These are phyloP conservation scores for Spizellomyces punctatus DNA, from an alignment of 192 early-diverging fungal genomes.

Conservation along the genomic window DNA sequence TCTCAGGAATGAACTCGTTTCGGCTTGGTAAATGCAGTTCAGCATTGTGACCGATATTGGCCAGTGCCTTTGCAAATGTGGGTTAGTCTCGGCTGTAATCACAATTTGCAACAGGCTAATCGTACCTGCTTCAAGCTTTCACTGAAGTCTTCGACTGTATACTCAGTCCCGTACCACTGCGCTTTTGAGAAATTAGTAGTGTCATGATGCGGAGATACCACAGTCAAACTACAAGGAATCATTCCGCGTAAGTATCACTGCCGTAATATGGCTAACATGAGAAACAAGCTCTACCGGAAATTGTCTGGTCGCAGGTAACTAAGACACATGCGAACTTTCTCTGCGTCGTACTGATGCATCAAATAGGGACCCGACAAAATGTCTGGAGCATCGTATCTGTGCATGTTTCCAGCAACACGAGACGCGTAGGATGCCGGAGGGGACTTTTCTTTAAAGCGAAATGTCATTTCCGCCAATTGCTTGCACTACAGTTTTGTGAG, in stretches of 20 bases:
- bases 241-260: not conserved
- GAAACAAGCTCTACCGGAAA: slow-evolving; percentile 39
- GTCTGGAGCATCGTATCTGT: slow-evolving; percentile 71
- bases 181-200: slow-evolving; percentile 56
- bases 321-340: slow-evolving; percentile 65
- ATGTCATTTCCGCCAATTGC: slow-evolving; percentile 39
- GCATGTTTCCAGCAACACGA: slow-evolving; percentile 74
- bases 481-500: slow-evolving; percentile 16
- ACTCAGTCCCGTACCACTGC: slow-evolving; percentile 81
- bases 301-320: slow-evolving; percentile 63
- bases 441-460: slow-evolving; percentile 56
- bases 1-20: slow-evolving; percentile 86
- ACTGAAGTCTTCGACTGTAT: slow-evolving; percentile 65
- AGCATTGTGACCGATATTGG: slow-evolving; percentile 47
- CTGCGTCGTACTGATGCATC: slow-evolving; percentile 67
- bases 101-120: too few relatives aligned
- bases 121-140: slow-evolving; percentile 36
- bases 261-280: not conserved
- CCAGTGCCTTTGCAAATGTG: slow-evolving; percentile 38
- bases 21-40: slow-evolving; percentile 68
- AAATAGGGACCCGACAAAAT: slow-evolving; percentile 71
- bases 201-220: slow-evolving; percentile 46
- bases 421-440: slow-evolving; percentile 68
- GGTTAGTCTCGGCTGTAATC: too few relatives aligned
- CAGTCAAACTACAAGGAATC: slow-evolving; percentile 21